A percentile compares a stretch with the other conserved stretches of the same genome.
phyloP scores from a whole-genome alignment of 805 yeast genomes.

The Pichia cephalocereana region DNA sequence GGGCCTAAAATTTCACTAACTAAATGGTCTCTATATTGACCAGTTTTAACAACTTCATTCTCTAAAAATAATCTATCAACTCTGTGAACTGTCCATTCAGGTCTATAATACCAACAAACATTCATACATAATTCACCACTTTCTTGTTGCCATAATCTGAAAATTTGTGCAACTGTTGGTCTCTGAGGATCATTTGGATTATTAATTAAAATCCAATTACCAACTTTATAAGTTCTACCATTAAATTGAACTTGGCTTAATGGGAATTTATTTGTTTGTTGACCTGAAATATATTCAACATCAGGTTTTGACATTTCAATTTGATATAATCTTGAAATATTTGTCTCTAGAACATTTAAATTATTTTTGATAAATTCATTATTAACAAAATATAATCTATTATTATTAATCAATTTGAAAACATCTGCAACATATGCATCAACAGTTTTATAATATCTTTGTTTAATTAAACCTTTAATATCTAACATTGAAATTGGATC shows the following conservation, averaged over 20 bases:
- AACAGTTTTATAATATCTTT: conserved; percentile 70
- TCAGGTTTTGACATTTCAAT: conserved; percentile 78
- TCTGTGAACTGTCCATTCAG: conserved; percentile 95
- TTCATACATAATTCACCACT: conserved; percentile 79
- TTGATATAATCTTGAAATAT: conserved; percentile 47
- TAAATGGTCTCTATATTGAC: conserved; percentile 90
- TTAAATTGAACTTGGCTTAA: conserved; percentile 74
- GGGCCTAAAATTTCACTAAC: conserved; percentile 86
- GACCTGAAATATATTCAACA: conserved; percentile 53
- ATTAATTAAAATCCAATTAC: conserved; percentile 87
- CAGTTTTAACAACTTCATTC: conserved; percentile 93
- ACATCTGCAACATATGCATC: conserved; percentile 73
- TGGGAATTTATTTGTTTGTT: conserved; percentile 45
- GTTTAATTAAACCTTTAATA: conserved; percentile 74
- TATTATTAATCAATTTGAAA: conserved; percentile 63
- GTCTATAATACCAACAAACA: conserved; percentile 96
- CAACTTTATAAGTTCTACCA: conserved; percentile 70
- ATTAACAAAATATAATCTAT: conserved; percentile 53
- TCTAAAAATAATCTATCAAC: conserved; percentile 82
- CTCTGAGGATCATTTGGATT: conserved; percentile 83
- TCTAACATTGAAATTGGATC: conserved; percentile 64
- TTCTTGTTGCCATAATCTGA: conserved; percentile 80
- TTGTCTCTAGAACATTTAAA: conserved; percentile 53
- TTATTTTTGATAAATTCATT: conserved; percentile 51
- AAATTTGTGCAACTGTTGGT: conserved; percentile 91